phyloP scores from a whole-genome alignment of 1,139 yeast species.

The Candida smagusa region DNA sequence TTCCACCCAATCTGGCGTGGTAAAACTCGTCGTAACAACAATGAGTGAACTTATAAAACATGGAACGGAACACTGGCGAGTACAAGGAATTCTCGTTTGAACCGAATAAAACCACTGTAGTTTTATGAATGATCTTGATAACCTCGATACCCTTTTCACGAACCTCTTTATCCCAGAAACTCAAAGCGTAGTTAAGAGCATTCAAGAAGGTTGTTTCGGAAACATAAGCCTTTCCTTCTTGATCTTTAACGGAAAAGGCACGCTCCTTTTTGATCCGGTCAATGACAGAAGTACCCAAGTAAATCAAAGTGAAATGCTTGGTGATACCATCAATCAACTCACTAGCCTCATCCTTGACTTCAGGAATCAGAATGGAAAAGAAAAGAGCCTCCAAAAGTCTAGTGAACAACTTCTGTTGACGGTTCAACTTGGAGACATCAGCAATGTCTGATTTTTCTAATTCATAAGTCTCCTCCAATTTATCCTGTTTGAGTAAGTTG shows the following conservation, averaged over 20 bases:
- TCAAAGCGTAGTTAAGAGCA: conserved; percentile 75
- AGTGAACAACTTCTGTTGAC: conserved; percentile 59
- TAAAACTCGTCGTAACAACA: conserved; percentile 88
- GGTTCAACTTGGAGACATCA: conserved; percentile 50
- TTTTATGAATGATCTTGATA: conserved; percentile 57
- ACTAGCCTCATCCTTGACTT: conserved; percentile 67
- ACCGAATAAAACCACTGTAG: conserved; percentile 69
- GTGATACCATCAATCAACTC: conserved; percentile 62
- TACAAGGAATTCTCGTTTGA: conserved; percentile 59
- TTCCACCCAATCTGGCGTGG: conserved; percentile 84
- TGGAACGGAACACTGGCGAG: conserved; percentile 71
- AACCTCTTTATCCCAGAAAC: conserved; percentile 71
- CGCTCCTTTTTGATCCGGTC: conserved; percentile 70
- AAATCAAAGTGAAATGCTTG: conserved; percentile 75
- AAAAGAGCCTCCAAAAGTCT: conserved; percentile 68
- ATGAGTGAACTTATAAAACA: conserved; percentile 83
- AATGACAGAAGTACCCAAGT: conserved; percentile 68
- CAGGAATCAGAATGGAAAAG: conserved; percentile 72
- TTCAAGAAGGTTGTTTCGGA: conserved; percentile 70
- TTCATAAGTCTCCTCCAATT: conserved; percentile 25
- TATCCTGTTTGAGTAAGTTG: conserved; percentile 46
- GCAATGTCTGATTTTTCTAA: conserved; percentile 43
- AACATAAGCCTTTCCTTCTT: conserved; percentile 71
- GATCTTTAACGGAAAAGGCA: conserved; percentile 70
- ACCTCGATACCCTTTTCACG: conserved; percentile 69